Evolutionary conservation across 2,329 filamentous ascomycete genomes (phyloP), one percentile per base, ranked within the genome.

Genomic region (Penicillium sp.): DNA sequence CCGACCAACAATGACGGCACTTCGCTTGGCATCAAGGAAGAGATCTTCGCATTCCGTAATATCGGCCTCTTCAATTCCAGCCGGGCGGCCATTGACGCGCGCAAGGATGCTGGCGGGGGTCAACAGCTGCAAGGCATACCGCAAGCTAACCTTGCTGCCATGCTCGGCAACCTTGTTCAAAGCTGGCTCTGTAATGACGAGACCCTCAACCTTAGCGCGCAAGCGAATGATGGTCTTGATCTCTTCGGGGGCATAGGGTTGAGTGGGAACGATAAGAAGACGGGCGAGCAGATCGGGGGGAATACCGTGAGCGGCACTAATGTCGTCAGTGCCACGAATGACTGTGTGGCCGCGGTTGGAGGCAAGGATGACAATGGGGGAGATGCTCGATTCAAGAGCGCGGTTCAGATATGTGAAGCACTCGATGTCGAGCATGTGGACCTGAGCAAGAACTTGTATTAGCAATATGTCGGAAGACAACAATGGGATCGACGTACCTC

Each of bases 381-480:
- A 93, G 69, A 99, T 95, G 62, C 87, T 85, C 52, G 90, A 92
- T 81, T 99, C 94, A 64, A 99, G 83, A n/a, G 94, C 94, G 70
- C 92, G 90, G 81, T 97, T 97, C 69, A 99, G 87, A 77, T 97
- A 99, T 63, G 94, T 97, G 79, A 97, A 99, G 80, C 92, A 96
- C 80, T 99, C 94, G 65, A 99, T 89, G 74, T 99, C 94, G 66
- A 99, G 91, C 94, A 99, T 99, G 80, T 99, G 93, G 56, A 96
- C 93, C 92, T 95, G 66, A 51, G 60, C 54, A 64, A 53, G 47
- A 24, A 38, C 49, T 39, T 45, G 21, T 48, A 39, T 54, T 41
- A 53, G 38, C 53, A 39, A 40, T 44, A 45, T 3, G 14, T 18
- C 43, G 6, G 54, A 53, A 68, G 64, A 74, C 56, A 10, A 10